A percentile compares a stretch with the other conserved stretches of the same genome.
phyloP scores from a whole-genome alignment of 768 basidiomycete genomes.

The Suillus brevipes region DNA sequence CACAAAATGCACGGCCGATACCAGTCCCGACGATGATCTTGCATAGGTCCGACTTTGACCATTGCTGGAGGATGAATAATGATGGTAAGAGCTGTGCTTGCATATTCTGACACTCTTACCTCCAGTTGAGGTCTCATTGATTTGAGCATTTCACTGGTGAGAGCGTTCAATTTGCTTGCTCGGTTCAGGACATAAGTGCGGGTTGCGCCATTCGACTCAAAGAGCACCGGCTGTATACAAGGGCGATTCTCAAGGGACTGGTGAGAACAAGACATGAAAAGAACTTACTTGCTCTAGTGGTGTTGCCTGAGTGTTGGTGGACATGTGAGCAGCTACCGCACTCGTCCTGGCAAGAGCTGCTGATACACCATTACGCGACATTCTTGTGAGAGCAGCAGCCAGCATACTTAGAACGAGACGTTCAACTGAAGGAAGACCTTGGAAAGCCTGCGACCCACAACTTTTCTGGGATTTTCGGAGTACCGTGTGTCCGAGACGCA shows the following conservation, averaged over 20 bases:
- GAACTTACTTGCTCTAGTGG: conserved; percentile 27
- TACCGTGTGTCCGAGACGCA: not conserved
- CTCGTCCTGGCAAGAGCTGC: conserved; percentile 31
- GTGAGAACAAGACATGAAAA: not conserved
- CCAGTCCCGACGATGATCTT: conserved; percentile 74
- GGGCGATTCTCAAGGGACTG: conserved; percentile 1
- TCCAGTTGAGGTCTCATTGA: conserved; percentile 72
- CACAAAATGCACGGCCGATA: conserved; percentile 79
- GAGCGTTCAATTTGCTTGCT: conserved; percentile 76
- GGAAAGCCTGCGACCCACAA: not conserved
- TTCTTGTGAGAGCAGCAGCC: conserved; percentile 25
- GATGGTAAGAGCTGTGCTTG: conserved; percentile 12
- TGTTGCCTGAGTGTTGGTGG: conserved; percentile 20
- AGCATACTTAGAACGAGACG: conserved; percentile 24
- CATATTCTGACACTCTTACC: conserved; percentile 44
- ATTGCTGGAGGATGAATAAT: conserved; percentile 51
- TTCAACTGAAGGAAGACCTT: not conserved
- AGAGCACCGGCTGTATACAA: conserved; percentile 53
- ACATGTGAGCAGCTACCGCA: conserved; percentile 38
- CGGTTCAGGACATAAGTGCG: conserved; percentile 82
- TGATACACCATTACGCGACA: conserved; percentile 28
- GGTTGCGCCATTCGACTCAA: conserved; percentile 62
- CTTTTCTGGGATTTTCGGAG: conserved; percentile 1
- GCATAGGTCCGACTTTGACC: conserved; percentile 70
- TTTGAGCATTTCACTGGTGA: conserved; percentile 77